These are phyloP conservation scores for Samsoniella hepiali DNA, from an alignment of 2,329 filamentous ascomycete species.

Conservation along the genomic window DNA sequence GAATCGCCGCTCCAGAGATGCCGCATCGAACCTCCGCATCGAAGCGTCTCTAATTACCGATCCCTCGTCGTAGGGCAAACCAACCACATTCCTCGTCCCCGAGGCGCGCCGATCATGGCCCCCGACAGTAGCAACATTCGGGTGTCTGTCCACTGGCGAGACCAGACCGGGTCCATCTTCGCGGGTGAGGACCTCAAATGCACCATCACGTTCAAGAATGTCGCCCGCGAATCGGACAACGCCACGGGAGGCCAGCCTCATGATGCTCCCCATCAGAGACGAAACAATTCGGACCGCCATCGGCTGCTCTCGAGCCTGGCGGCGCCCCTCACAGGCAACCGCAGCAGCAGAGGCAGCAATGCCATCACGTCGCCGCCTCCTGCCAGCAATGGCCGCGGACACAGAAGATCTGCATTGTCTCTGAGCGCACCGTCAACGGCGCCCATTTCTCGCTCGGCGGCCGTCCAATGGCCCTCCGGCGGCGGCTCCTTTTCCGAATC, in stretches of 20 bases:
- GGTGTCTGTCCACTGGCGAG: conserved; percentile 93
- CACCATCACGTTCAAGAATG: conserved; percentile 93
- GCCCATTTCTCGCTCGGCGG: conserved; percentile 44
- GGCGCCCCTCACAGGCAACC: conserved; percentile 41
- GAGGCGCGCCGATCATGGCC: conserved; percentile 40
- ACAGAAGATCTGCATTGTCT: conserved; percentile 63
- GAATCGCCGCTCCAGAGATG: conserved; percentile 10
- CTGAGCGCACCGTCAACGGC: conserved; percentile 51
- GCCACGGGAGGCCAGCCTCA: conserved; percentile 27
- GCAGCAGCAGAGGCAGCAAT: conserved; percentile 39
- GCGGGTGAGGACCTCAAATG: conserved; percentile 95
- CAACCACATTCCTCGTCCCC: background rate
- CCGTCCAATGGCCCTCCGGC: conserved; percentile 46
- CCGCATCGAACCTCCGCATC: background rate
- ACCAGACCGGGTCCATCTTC: conserved; percentile 75
- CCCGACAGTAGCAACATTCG: conserved; percentile 57
- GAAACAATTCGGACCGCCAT: conserved; percentile 33
- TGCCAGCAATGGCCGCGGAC: conserved; percentile 47
- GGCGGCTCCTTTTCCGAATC: conserved; percentile 30
- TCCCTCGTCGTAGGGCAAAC: background rate
- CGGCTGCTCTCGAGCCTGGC: conserved; percentile 37
- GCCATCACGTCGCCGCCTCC: conserved; percentile 45
- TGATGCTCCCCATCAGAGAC: conserved; percentile 25
- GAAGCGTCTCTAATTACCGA: background rate
- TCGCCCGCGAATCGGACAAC: conserved; percentile 47